Evolutionary conservation across 495 filamentous ascomycete genomes (phyloP).

Genomic region (Hyaloscypha variabilis): DNA sequence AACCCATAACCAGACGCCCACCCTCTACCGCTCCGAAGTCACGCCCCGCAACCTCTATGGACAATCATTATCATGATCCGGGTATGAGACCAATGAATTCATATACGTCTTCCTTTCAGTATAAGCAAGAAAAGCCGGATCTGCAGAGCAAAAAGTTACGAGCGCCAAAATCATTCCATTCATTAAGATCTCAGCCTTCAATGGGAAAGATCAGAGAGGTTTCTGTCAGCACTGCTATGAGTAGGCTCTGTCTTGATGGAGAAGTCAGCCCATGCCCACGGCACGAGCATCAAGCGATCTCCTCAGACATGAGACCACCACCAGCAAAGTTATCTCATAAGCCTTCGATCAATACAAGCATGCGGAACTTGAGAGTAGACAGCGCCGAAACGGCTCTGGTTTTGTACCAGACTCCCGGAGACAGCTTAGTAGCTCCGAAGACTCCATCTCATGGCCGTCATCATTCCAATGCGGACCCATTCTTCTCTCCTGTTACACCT

Average conservation of each 20-base stretch:
- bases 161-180: slow-evolving; percentile 33
- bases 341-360: slow-evolving; percentile 13
- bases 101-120: slow-evolving; percentile 33
- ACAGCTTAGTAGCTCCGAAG: slow-evolving; percentile 27
- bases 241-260: slow-evolving; percentile 34
- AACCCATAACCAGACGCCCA: slow-evolving; percentile 26
- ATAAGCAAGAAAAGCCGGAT: slow-evolving; percentile 22
- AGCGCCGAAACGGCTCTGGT: slow-evolving; percentile 22
- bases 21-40: slow-evolving; percentile 39
- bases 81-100: slow-evolving; percentile 33
- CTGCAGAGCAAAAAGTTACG: slow-evolving; percentile 33
- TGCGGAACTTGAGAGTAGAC: slow-evolving; percentile 19
- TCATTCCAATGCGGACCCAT: slow-evolving; percentile 27
- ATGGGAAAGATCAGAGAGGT: slow-evolving; percentile 33
- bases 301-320: slow-evolving; percentile 11
- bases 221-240: slow-evolving; percentile 40
- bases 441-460: slow-evolving; percentile 41
- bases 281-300: slow-evolving; percentile 24
- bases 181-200: slow-evolving; percentile 22
- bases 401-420: slow-evolving; percentile 19
- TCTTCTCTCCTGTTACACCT: slow-evolving; percentile 32
- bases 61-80: slow-evolving; percentile 49
- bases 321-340: slow-evolving; percentile 20
- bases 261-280: not conserved
- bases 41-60: slow-evolving; percentile 65